phyloP scores from a whole-genome alignment of 2,329 filamentous ascomycete species.

The Nakataea oryzae region DNA sequence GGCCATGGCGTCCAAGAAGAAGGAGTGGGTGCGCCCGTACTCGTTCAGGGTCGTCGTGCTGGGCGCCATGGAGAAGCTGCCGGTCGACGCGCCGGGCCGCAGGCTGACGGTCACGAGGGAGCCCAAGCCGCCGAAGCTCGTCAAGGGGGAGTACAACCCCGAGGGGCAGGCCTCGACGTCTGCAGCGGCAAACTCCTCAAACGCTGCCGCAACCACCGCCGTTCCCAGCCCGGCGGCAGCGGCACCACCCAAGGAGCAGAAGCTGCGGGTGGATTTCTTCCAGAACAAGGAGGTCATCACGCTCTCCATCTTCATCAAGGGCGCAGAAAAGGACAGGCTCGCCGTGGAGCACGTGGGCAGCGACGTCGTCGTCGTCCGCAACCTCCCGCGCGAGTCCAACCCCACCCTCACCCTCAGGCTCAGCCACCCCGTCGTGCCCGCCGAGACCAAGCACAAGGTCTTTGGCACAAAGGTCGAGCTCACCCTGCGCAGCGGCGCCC shows the following conservation, averaged over 20 bases:
- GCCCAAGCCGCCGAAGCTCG: constrained; percentile 15
- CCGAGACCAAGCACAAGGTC: constrained; percentile 12
- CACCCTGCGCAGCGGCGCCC: constrained; percentile 15
- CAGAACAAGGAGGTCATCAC: constrained; percentile 25
- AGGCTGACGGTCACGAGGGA: constrained; percentile 30
- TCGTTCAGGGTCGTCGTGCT: constrained; percentile 16
- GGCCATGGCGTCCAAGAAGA: constrained; percentile 6
- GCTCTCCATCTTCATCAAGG: constrained; percentile 28
- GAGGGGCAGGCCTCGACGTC: not conserved
- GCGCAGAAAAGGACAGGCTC: constrained; percentile 16
- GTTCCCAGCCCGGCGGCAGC: not conserved
- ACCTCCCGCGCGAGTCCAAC: constrained; percentile 11
- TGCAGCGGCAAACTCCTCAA: not conserved
- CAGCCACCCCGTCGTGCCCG: constrained; percentile 13
- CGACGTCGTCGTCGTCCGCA: not conserved
- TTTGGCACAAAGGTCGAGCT: constrained; percentile 23
- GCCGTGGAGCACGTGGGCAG: constrained; percentile 7
- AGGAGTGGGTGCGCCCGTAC: constrained; percentile 8
- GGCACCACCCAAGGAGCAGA: constrained; percentile 15
- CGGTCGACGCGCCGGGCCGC: constrained; percentile 31
- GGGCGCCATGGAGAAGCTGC: constrained; percentile 29
- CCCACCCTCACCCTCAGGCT: constrained; percentile 13
- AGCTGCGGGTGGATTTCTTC: constrained; percentile 29
- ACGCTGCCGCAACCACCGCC: not conserved
- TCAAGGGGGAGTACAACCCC: constrained; percentile 5